A percentile compares a stretch with the other conserved stretches of the same genome.
These are phyloP conservation scores for Podaxis rugospora DNA, from an alignment of 768 basidiomycete genomes.

Conservation along the genomic window DNA sequence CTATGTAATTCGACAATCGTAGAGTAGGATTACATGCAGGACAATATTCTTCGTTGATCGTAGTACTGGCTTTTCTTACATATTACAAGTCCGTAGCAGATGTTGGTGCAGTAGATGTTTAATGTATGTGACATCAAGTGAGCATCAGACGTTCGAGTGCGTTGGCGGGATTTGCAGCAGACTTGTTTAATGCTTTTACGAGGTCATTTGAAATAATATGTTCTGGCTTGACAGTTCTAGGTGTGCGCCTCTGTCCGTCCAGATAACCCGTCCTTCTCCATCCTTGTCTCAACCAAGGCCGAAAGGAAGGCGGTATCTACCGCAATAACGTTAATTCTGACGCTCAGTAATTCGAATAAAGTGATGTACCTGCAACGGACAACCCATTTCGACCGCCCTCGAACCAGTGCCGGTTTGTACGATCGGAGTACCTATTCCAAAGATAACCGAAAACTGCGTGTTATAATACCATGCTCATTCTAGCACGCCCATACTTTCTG, in stretches of 20 bases:
- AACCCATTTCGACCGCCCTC: slow-evolving; percentile 49
- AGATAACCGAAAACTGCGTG: not conserved
- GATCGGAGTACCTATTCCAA: slow-evolving; percentile 46
- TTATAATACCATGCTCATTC: slow-evolving; percentile 5
- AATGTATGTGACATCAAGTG: not conserved
- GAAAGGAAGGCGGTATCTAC: not conserved
- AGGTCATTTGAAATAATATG: not conserved
- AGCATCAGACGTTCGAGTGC: not conserved
- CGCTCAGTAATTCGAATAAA: too few relatives aligned
- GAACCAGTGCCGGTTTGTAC: slow-evolving; percentile 59
- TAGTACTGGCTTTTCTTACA: not conserved
- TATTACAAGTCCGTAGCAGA: not conserved
- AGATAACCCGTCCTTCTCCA: not conserved
- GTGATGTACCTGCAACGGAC: slow-evolving; percentile 46
- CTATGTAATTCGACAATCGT: not conserved
- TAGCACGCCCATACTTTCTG: slow-evolving; percentile 45
- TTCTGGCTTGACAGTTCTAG: not conserved
- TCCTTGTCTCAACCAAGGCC: not conserved
- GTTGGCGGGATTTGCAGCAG: not conserved
- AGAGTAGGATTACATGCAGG: not conserved
- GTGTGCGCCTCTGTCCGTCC: not conserved
- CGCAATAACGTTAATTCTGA: not conserved
- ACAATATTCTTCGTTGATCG: not conserved
- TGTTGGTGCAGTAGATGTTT: slow-evolving; percentile 1
- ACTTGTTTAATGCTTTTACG: not conserved